Conservation (phyloP, 176 grass and related monocot species). For the Poa pratensis region DNA sequence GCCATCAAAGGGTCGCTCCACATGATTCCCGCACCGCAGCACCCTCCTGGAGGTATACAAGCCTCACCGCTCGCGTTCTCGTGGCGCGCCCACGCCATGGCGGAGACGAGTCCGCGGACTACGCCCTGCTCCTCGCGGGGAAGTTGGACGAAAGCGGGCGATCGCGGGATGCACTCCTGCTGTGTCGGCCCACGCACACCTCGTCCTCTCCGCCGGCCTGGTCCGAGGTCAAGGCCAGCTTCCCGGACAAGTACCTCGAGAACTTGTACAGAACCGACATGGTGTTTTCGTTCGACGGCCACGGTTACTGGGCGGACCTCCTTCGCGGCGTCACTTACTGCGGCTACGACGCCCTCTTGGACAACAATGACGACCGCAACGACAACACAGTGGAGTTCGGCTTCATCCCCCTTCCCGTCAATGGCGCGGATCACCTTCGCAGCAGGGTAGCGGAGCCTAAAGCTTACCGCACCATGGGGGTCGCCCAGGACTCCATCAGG, state of each 20-base stretch:
- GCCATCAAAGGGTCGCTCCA: neutral
- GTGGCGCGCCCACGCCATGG: neutral
- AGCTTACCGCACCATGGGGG: neutral
- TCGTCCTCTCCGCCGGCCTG: neutral
- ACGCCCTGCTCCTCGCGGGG: neutral
- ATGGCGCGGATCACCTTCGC: neutral
- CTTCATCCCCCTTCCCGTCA: neutral
- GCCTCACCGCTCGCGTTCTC: neutral
- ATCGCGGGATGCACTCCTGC: neutral
- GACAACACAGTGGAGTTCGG: neutral
- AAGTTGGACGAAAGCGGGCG: neutral
- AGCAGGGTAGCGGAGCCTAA: no score
- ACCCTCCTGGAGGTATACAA: neutral
- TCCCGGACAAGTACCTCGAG: conserved; percentile 1
- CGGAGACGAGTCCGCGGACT: neutral
- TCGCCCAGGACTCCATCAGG: neutral
- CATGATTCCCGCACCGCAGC: neutral
- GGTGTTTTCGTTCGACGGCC: neutral
- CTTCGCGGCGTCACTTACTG: neutral
- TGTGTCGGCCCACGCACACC: neutral
- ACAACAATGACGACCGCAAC: no score
- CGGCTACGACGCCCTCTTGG: neutral
- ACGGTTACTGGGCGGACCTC: neutral
- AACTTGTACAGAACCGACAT: neutral
- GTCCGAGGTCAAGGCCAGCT: neutral